Base-by-base conservation (phyloP, 2,329 filamentous ascomycete genomes). In the Leptographium flavum region DNA sequence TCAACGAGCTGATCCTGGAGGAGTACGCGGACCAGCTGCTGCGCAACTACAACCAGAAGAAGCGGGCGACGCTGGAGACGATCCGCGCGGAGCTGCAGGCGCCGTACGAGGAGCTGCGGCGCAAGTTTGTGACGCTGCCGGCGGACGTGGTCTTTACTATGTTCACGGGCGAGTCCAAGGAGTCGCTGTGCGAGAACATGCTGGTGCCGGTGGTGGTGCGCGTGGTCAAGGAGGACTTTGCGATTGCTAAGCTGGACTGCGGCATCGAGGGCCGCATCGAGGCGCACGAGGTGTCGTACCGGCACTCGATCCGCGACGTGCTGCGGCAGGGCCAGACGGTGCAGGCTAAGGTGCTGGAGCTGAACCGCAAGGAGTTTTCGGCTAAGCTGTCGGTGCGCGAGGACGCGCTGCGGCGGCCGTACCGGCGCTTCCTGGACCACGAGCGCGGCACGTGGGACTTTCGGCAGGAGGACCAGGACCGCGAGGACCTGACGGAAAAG, bases 21-120 rank as follows among this genome's bases (percentile, higher is more conserved):
- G 87, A 96, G 61, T 98, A 98, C 57, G 92, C 92, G 1, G 87
- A 94, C 57, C 90, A 98, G 66, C 71, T 98, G 52, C 84, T 95
- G 66, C 81, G 76, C 53, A 93, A 94, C 55, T 88, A 94, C 59
- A 87, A 87, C 55, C 88, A 95, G 60, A 80, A 84, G 53, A 98
- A 98, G 69, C 85, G 92, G 47, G 90, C 90, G 2, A 98, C 92
- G 1, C 72, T 98, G 13, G 92, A 98, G 63, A 94, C 87, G 0
- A 98, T 98, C 57, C 84, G 92, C 50, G 88, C 87, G 15, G 92
- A 98, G 63, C 69, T 98, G 42, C 84, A 92, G 56, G 81, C 83
- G 19, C 88, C 92, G 1, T 98, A 94, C 60, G 92, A 98, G 64
- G 92, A 98, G 61, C 71, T 98, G 46, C 79, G 92, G 39, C 82